These are phyloP conservation scores for Cyberlindnera maritima DNA, from an alignment of 805 yeast genomes.

Conservation along the genomic window DNA sequence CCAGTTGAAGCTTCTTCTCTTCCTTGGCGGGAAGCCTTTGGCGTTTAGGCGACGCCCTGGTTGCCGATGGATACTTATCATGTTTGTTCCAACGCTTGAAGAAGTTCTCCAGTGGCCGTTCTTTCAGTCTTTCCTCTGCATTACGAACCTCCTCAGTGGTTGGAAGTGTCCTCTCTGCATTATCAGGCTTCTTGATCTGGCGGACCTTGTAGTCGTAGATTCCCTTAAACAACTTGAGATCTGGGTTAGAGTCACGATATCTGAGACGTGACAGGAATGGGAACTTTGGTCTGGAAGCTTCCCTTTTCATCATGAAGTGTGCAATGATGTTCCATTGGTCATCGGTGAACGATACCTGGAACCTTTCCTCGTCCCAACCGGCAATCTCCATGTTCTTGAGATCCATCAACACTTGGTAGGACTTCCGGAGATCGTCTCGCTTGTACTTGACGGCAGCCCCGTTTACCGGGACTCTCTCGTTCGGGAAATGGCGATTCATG, in stretches of 20 bases:
- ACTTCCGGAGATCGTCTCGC: conserved; percentile 10
- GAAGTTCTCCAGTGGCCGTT: background rate
- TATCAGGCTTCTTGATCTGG: background rate
- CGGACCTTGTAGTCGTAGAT: conserved; percentile 5
- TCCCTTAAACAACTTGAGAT: conserved; percentile 10
- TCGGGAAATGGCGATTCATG: conserved; percentile 8
- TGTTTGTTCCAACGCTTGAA: conserved; percentile 1
- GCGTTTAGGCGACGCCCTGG: conserved; percentile 2
- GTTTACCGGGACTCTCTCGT: conserved; percentile 1
- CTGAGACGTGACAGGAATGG: conserved; percentile 5
- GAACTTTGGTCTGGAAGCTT: background rate
- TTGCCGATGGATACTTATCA: background rate
- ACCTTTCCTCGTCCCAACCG: conserved; percentile 12
- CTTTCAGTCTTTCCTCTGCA: background rate
- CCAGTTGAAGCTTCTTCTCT: background rate
- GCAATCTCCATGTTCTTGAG: conserved; percentile 9
- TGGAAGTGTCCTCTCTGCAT: background rate
- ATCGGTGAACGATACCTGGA: conserved; percentile 4
- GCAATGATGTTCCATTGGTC: conserved; percentile 13
- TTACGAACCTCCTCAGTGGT: conserved; percentile 3
- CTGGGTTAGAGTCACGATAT: conserved; percentile 8
- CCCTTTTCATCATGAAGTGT: background rate
- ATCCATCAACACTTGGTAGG: conserved; percentile 9
- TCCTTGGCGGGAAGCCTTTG: conserved; percentile 1
- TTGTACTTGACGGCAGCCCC: conserved; percentile 7